Percentiles rank a stretch among this genome's conserved stretches.
Evolutionary conservation across 805 yeast genomes (phyloP).

Genomic region (Komagataella populi): DNA sequence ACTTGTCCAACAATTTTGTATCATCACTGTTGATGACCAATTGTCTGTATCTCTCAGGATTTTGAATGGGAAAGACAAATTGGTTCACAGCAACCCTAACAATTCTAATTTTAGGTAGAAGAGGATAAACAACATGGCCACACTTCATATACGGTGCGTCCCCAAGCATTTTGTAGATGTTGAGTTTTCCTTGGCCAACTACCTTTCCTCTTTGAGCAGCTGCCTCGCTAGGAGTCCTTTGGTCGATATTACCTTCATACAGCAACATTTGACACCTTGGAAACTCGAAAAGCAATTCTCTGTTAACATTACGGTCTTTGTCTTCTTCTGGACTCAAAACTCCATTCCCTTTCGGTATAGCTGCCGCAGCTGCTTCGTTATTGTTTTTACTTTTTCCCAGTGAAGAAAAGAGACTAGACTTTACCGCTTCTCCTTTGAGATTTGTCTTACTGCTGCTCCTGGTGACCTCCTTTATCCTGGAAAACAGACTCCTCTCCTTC

Average conservation of each 20-base stretch:
- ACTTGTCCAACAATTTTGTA: constrained; percentile 10
- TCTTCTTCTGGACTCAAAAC: background rate
- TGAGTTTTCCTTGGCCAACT: constrained; percentile 48
- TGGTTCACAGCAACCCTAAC: constrained; percentile 31
- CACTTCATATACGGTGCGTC: constrained; percentile 49
- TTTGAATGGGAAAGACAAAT: constrained; percentile 51
- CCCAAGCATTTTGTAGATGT: constrained; percentile 42
- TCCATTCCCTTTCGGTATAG: background rate
- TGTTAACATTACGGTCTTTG: background rate
- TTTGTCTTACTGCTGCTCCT: background rate
- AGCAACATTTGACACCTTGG: background rate
- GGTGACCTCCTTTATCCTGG: background rate
- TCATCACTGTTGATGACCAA: constrained; percentile 24
- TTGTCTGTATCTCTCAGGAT: constrained; percentile 70
- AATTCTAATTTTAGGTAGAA: constrained; percentile 49
- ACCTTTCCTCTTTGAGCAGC: constrained; percentile 22
- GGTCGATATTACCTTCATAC: background rate
- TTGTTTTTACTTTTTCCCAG: background rate
- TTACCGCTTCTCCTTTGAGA: background rate
- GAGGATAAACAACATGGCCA: constrained; percentile 62
- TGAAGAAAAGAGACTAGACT: background rate
- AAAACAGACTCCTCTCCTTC: background rate
- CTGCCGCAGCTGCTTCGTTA: background rate
- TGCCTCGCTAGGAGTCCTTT: constrained; percentile 2
- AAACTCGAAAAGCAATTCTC: background rate